Base-by-base conservation (phyloP, 768 basidiomycete genomes). In the Lactarius sanguifluus region DNA sequence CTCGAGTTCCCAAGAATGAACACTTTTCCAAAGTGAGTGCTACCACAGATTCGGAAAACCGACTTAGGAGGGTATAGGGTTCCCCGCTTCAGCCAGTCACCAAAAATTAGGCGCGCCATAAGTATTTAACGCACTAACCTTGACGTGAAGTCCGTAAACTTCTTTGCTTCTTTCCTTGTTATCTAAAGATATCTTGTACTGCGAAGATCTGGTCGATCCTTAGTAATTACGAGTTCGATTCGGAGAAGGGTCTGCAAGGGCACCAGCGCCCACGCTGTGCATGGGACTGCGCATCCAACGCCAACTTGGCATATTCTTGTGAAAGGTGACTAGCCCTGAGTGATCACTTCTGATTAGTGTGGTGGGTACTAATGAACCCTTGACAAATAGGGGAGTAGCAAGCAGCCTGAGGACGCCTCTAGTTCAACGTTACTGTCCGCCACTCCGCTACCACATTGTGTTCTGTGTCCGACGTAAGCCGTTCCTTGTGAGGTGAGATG, bases 221-320 rank as follows among this genome's bases (percentile, higher is more conserved):
- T 34, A 83, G 84, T 12, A 89, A 86, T 71, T 94, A 90, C 74
- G 94, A 95, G 73, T 93, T 95, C 76, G 91, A 85, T 73, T 85
- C 90, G 64, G 94, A 97, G 71, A 94, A 94, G 78, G 85, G 88
- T 23, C 80, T 98, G 25, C 82, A 88, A 72, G 96, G 96, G 3
- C 97, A 98, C 77, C 97, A 98, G 74, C 85, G 96, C 36, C 1
- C 36, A 12, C 12, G 36, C 68, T 98, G 96, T 97, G 96, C 98
- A 32, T 98, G 96, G 96, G 96, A 98, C 76, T 97, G 96, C 75
- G 97, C 96, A 16, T 98, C 98, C 78, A 96, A 94, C 74, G 97
- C 97, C 41, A 97, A 98, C 77, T 98, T 96, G 54, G 96, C 96
- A 4, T 98, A 98, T 79, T 82, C 98, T 34, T 52, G 96, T 98